Base-by-base conservation (phyloP, 2,329 filamentous ascomycete species). In the Colletotrichum brevisporum region DNA sequence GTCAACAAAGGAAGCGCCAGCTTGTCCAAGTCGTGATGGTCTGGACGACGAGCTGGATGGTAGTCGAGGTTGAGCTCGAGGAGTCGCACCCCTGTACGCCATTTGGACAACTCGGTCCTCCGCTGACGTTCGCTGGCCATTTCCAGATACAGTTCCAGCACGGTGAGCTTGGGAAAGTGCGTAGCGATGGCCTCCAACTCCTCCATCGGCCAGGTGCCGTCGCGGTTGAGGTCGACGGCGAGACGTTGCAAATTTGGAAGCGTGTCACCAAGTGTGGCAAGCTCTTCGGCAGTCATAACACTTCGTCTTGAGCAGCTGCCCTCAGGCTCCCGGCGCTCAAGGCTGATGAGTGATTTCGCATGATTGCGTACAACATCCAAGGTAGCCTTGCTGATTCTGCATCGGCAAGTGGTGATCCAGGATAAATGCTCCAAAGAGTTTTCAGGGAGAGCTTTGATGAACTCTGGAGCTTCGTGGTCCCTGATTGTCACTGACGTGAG, bases 171-270 rank as follows among this genome's bases (percentile, higher is more conserved):
- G 6, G 26, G 56, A 13, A 50, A 59, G 45, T 59, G 43, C 27
- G 0, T 0, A 18, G 43, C 26, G 26, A 59, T 48, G 27, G 56
- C 18, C 5, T 50, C 27, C 15, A 59, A n/a, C 26, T 51, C 27
- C 31, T 59, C 43, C 1, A 59, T 4, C 6, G 56, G 56, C 56
- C 56, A 59, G 18, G 18, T 16, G 1, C 45, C 56, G 15, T 50
- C 12, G 8, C 56, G 56, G 43, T 59, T 59, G 45, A 59, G 56
- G n/a, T 48, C 55, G 55, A 48, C 43, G 39, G 24, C n/a, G 21
- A 57, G 26, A 13, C 24, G 24, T 31, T 47, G 39, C 24, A 57
- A 2, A 18, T 48, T 18, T 24, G 55, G 55, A 9, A 16, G 39
- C 41, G n/a, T 18, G 21, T 57, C 41, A 16, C 55, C 41, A 1